phyloP scores from a whole-genome alignment of 371 early-diverging fungal species.

The Lichtheimia ramosa region DNA sequence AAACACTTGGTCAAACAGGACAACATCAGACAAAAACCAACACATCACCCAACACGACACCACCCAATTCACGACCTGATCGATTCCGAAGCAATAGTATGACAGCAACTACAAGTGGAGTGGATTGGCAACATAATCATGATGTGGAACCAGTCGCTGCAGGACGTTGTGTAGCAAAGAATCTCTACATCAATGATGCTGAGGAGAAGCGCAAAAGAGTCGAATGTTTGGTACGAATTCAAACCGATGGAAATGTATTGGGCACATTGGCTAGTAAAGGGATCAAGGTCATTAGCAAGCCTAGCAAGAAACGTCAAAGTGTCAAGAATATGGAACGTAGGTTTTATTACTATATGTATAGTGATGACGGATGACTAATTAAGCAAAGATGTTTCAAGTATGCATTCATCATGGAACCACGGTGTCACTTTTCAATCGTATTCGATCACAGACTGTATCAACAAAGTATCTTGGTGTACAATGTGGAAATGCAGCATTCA shows the following conservation, averaged over 20 bases:
- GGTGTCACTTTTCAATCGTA: slow-evolving; percentile 80
- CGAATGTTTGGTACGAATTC: slow-evolving; percentile 64
- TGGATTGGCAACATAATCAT: slow-evolving; percentile 26
- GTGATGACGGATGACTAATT: not conserved
- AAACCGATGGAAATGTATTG: slow-evolving; percentile 53
- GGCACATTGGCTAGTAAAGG: slow-evolving; percentile 68
- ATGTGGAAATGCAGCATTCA: slow-evolving; percentile 21
- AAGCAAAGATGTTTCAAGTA: slow-evolving; percentile 27
- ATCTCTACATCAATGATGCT: slow-evolving; percentile 73
- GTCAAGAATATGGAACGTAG: slow-evolving; percentile 70
- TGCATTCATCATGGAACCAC: slow-evolving; percentile 84
- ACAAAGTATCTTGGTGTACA: slow-evolving; percentile 75
- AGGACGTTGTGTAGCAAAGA: slow-evolving; percentile 72
- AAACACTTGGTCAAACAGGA: slow-evolving; percentile 30
- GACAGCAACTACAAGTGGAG: not conserved
- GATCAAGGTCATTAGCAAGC: slow-evolving; percentile 80
- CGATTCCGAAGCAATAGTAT: not conserved
- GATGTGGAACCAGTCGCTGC: slow-evolving; percentile 21
- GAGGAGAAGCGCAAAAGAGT: slow-evolving; percentile 76
- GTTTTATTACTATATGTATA: slow-evolving; percentile 2
- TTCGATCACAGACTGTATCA: slow-evolving; percentile 88
- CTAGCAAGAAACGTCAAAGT: slow-evolving; percentile 76
- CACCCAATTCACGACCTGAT: slow-evolving; percentile 21
- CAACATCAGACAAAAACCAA: slow-evolving; percentile 7
- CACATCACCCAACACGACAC: slow-evolving; percentile 17